Evolutionary conservation across 768 basidiomycete species (phyloP), one percentile per base, ranked within the genome.

Genomic region (Hygrophoropsis aurantiaca): DNA sequence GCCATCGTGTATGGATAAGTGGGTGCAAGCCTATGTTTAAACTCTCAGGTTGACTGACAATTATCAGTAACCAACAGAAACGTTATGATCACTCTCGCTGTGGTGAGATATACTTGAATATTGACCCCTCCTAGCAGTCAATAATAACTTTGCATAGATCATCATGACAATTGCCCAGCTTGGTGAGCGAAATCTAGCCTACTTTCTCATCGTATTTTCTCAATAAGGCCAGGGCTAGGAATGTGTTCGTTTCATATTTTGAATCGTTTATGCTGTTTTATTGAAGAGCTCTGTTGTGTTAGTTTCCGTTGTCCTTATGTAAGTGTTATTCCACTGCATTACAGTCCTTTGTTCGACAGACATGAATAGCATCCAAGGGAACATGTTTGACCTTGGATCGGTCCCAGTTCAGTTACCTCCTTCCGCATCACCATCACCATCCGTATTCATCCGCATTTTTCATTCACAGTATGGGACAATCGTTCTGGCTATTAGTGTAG

Each of bases 1-100:
- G 46, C 21, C 46, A 47, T 11, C 46, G 42, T 18, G 46, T 47
- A 19, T 47, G 46, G 46, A 47, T 47, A 47, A 44, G 42, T 47
- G 24, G 16, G 42, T 47, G 8, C 6, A 18, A 10, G 21, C n/a
- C 3, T 11, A 18, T n/a, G 5, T 18, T 43, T 10, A 27, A 8
- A 26, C 16, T 42, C 10, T 15, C 24, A 10, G 13, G 15, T 42
- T 42, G 4, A 11, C 18, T 42, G 4, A 18, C 13, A 15, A 16
- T 21, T 13, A 26, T 10, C 33, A 49, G 48, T 49, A 11, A 49
- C 41, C 19, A 13, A 39, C 21, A 38, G 26, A 38, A 49, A 49
- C 25, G 18, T 43, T 13, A 7, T 49, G 7, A 21, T 49, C 25
- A 39, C 36, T 20, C n/a, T 26, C 5, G 16, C 30, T 25, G 36